phyloP scores from a whole-genome alignment of 2,329 filamentous ascomycete genomes.

The Penicillium sp. region DNA sequence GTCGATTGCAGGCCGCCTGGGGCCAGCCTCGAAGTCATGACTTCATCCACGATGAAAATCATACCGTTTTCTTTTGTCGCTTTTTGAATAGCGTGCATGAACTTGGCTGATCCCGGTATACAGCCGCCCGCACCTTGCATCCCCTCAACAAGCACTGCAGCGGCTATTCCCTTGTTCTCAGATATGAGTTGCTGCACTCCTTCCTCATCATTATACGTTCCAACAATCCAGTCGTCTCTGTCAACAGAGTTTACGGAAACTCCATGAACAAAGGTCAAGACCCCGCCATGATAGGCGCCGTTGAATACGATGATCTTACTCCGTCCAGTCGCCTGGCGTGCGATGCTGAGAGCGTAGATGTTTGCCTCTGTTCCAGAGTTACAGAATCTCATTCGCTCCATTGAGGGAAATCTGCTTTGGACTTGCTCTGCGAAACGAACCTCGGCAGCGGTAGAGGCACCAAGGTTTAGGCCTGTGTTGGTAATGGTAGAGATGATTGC shows the following conservation, averaged over 20 bases:
- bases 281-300: constrained; percentile 56
- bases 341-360: constrained; percentile 57
- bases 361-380: constrained; percentile 68
- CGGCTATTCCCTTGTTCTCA: constrained; percentile 30
- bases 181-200: constrained; percentile 46
- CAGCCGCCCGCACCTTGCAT: constrained; percentile 65
- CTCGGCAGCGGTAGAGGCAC: constrained; percentile 55
- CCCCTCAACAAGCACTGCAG: constrained; percentile 64
- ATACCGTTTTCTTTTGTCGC: constrained; percentile 51
- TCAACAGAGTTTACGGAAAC: constrained; percentile 31
- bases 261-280: constrained; percentile 44
- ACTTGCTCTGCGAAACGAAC: constrained; percentile 51
- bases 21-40: constrained; percentile 64
- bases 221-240: constrained; percentile 59
- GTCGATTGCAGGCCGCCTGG: constrained; percentile 3
- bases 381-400: constrained; percentile 60
- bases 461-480: constrained; percentile 53
- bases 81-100: constrained; percentile 52
- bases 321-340: constrained; percentile 48
- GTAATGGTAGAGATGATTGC: constrained; percentile 50
- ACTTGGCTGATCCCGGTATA: constrained; percentile 51
- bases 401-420: constrained; percentile 50
- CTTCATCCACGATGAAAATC: constrained; percentile 68
- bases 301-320: constrained; percentile 48
- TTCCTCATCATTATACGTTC: constrained; percentile 59